Base-by-base conservation (phyloP, 805 yeast species). In the Starmerella sp. region DNA sequence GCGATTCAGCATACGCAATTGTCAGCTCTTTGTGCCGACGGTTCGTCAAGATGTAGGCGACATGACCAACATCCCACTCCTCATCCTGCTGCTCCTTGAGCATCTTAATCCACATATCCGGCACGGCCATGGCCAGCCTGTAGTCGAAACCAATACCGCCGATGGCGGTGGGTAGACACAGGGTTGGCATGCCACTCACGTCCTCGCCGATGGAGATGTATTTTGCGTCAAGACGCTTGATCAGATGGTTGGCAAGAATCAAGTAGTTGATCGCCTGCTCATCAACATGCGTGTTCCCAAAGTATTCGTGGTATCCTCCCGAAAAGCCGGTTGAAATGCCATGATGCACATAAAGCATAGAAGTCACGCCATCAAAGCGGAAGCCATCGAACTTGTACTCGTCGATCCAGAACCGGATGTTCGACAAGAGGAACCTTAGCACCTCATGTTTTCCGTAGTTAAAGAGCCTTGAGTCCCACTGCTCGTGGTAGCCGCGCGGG, bases 21-120 rank as follows among this genome's bases (percentile, higher is more conserved):
- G 96, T 90, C 66, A 81, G 82, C 69, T 91, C 97, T 42, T 81
- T 80, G 68, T 89, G 81, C 60, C 98, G 78, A 65, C 97, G 78
- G 71, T 91, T 93, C 36, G 95, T 81, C 63, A 91, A 76, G 1
- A 95, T 86, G 66, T 80, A 83, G 22, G 82, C 83, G 54, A 91
- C 89, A 57, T 77, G 73, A 46, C 84, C 88, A 73, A 91, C 70
- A 64, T 90, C 88, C 98, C 98, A 91, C 51, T 87, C 84, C 57
- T 90, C 96, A 69, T 91, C 97, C 46, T 71, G 66, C 56, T 77
- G 72, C 67, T 90, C 97, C 67, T 93, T 91, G 62, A 91, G 72
- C 48, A 89, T 70, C 69, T 93, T 93, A 72, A 91, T 91, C 98
- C 98, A 91, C 97, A 91, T 91, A 69, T 91, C 98, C 4, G 98